phyloP scores from a whole-genome alignment of 768 basidiomycete genomes.

The Hortiboletus campestris region DNA sequence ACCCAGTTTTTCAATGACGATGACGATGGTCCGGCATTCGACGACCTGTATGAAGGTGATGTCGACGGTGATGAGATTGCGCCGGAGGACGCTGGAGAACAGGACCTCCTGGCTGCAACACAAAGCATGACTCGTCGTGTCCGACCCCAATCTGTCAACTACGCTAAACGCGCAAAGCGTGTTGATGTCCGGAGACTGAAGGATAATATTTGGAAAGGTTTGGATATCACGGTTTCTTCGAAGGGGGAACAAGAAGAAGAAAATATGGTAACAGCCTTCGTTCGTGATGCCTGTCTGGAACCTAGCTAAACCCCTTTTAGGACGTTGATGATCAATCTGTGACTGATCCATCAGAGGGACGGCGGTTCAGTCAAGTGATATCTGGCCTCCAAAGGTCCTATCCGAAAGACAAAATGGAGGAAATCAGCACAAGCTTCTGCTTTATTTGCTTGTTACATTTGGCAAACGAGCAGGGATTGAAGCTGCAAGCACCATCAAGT shows the following conservation, averaged over 20 bases:
- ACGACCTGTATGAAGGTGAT: constrained; percentile 51
- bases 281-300: neutral
- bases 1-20: constrained; percentile 98
- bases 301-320: constrained; percentile 31
- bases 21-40: constrained; percentile 74
- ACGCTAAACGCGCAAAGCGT: constrained; percentile 91
- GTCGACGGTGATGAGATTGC: constrained; percentile 46
- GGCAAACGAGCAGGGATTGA: constrained; percentile 94
- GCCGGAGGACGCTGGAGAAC: constrained; percentile 67
- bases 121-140: constrained; percentile 74
- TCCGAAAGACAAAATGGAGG: constrained; percentile 91
- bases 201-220: constrained; percentile 95
- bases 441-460: constrained; percentile 97
- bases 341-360: constrained; percentile 65
- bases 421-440: constrained; percentile 98
- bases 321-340: constrained; percentile 50
- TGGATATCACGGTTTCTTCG: constrained; percentile 68
- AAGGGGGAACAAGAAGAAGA: constrained; percentile 40
- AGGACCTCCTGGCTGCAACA: constrained; percentile 84
- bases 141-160: constrained; percentile 86
- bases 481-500: constrained; percentile 56
- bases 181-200: constrained; percentile 97
- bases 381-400: constrained; percentile 77
- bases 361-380: constrained; percentile 80
- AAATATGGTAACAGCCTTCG: constrained; percentile 48